Base-by-base conservation (phyloP, 2,329 filamentous ascomycete genomes). In the Pezicula carpinea region DNA sequence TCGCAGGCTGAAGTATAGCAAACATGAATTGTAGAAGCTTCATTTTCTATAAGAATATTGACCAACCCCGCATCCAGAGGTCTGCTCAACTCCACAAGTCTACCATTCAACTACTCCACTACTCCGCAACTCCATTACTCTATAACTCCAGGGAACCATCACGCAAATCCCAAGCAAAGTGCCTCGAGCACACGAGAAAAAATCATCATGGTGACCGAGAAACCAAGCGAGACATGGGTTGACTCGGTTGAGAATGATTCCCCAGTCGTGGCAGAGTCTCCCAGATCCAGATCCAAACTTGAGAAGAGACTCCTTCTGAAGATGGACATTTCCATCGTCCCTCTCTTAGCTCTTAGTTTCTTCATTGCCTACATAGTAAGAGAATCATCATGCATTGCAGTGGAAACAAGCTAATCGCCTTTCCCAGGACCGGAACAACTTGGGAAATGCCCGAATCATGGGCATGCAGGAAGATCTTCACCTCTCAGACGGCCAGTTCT, bases 361-460 rank as follows among this genome's bases (percentile, higher is more conserved):
- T 51, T 51, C 14, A 39, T 51, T 13, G 49, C 49, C 8, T 51
- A 48, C 33, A 26, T 51, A 42, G 49, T 48, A 48, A 21, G 31
- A 17, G 15, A 17, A 36, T n/a, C 18, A 43, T 40, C 23, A 26
- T 18, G 13, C 22, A 15, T 13, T 3, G 13, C 13, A 17, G 8
- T 14, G 18, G n/a, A 22, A 17, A 14, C 18, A 22, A 29, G 11
- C 26, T 22, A 39, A 10, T 39, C 13, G 17, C 11, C 21, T n/a
- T 39, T 15, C 18, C 5, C 19, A 46, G 43, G 43, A 46, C 23
- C 17, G 43, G 18, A 39, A 43, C n/a, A 43, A 49, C 43, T 44
- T 56, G 14, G 48, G 50, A 6, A 56, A 56, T 47, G 53, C 52
- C 11, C 43, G 45, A 5, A 45, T 54, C 33, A 54, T 54, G 22